Conservation (phyloP, 2,329 filamentous ascomycete genomes). For the Chrysoporthe cubensis region DNA sequence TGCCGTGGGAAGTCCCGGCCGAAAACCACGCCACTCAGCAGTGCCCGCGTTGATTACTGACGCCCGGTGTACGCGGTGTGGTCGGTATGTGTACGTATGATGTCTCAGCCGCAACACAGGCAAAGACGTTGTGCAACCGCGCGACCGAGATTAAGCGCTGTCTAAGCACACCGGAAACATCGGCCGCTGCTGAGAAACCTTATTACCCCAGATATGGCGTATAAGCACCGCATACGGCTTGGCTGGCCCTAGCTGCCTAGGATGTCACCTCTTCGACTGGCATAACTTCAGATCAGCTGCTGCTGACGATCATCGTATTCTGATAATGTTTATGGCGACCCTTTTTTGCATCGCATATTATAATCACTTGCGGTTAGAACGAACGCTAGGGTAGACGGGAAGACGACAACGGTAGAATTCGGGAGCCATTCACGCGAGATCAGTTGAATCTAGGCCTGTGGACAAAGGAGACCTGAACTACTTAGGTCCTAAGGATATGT, state of each 20-base stretch:
- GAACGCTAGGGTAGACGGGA: background rate
- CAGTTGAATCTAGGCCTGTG: background rate
- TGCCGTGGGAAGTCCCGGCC: background rate
- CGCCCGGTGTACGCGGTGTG: background rate
- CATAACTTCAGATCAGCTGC: conserved; percentile 8
- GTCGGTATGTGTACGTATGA: background rate
- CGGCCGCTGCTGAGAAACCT: background rate
- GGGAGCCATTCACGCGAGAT: background rate
- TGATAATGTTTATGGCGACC: background rate
- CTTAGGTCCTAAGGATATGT: conserved; percentile 1
- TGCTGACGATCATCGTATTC: conserved; percentile 1
- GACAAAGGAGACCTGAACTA: background rate
- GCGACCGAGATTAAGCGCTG: background rate
- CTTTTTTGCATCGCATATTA: no score
- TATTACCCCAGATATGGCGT: background rate
- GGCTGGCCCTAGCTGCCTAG: background rate
- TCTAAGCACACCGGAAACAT: background rate
- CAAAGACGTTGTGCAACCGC: background rate
- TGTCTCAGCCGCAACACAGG: background rate
- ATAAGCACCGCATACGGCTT: background rate
- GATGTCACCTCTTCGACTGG: background rate
- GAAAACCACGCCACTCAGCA: background rate
- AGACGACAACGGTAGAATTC: background rate
- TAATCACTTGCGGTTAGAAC: no score
- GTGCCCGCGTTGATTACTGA: background rate